Conservation (phyloP, 139 green algal genomes). For the Choricystis sp. region DNA sequence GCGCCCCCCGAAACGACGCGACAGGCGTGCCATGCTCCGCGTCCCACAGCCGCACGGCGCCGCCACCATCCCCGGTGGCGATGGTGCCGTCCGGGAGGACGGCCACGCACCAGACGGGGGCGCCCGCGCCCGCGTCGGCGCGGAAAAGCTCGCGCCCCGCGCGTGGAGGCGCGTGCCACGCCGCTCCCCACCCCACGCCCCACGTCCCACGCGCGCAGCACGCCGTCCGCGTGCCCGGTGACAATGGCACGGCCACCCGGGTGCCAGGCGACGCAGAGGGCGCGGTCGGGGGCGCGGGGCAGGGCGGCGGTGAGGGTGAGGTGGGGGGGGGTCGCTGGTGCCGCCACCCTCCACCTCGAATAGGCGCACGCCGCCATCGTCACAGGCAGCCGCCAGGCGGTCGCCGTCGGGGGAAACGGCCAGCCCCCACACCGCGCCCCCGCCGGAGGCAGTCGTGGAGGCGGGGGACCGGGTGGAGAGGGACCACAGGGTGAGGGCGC, state of each 20-base stretch:
- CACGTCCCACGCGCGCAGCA: conserved; percentile 48
- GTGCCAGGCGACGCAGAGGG: conserved; percentile 64
- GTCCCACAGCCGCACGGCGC: conserved; percentile 73
- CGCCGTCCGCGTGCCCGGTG: conserved; percentile 41
- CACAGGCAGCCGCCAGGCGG: conserved; percentile 66
- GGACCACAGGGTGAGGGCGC: conserved; percentile 20
- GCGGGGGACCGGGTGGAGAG: conserved; percentile 1
- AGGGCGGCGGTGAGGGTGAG: conserved; percentile 37
- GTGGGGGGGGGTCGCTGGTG: conserved; percentile 25
- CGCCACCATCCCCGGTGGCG: conserved; percentile 60
- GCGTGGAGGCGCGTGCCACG: too few species aligned
- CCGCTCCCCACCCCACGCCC: conserved; percentile 13
- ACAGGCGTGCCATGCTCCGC: conserved; percentile 56
- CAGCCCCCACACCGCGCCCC: conserved; percentile 72
- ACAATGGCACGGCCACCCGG: conserved; percentile 33
- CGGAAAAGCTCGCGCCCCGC: conserved; percentile 60
- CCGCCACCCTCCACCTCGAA: conserved; percentile 37
- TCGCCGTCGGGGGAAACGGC: conserved; percentile 4
- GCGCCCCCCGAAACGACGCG: conserved; percentile 5
- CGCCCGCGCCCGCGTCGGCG: conserved; percentile 10
- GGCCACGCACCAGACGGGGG: conserved; percentile 53
- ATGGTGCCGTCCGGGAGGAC: conserved; percentile 65
- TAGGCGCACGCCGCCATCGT: conserved; percentile 73
- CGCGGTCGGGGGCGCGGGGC: conserved; percentile 31
- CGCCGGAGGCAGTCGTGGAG: conserved; percentile 43